A percentile compares a stretch with the other conserved stretches of the same genome.
phyloP scores from a whole-genome alignment of 441 rosid species.

The Pelargonium citronellum region DNA sequence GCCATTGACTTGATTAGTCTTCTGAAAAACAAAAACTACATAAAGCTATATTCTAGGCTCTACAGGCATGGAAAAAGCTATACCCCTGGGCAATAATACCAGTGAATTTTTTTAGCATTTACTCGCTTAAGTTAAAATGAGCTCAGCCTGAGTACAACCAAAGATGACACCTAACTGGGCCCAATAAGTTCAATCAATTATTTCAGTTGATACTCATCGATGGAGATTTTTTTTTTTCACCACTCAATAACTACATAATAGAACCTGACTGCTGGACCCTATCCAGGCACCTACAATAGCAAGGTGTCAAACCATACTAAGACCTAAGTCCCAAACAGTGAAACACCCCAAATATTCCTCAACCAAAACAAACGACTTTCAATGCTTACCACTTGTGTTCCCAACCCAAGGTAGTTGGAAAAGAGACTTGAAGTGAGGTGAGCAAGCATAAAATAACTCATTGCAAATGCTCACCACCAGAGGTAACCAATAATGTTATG shows the following conservation, averaged over 20 bases:
- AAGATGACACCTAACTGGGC: neutral
- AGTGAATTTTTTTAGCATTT: too few species aligned
- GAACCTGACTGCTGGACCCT: neutral
- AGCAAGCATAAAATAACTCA: too few species aligned
- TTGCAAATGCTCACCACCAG: too few species aligned
- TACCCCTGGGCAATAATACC: too few species aligned
- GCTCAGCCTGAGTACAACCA: neutral
- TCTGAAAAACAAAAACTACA: too few species aligned
- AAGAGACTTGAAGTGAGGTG: too few species aligned
- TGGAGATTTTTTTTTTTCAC: neutral
- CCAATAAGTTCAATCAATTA: neutral
- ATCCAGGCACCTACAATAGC: neutral
- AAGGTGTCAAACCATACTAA: neutral
- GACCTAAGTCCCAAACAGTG: neutral
- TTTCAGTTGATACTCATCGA: neutral
- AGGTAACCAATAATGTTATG: neutral
- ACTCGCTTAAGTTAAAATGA: too few species aligned
- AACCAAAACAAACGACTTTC: neutral
- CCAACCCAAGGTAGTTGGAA: too few species aligned
- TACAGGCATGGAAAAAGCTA: too few species aligned
- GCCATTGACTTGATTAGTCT: too few species aligned
- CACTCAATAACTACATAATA: neutral
- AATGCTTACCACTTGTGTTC: neutral
- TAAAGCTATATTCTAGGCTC: too few species aligned
- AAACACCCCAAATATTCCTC: neutral